Conservation (phyloP, 2,329 filamentous ascomycete genomes). For the Amylocarpus encephaloides region DNA sequence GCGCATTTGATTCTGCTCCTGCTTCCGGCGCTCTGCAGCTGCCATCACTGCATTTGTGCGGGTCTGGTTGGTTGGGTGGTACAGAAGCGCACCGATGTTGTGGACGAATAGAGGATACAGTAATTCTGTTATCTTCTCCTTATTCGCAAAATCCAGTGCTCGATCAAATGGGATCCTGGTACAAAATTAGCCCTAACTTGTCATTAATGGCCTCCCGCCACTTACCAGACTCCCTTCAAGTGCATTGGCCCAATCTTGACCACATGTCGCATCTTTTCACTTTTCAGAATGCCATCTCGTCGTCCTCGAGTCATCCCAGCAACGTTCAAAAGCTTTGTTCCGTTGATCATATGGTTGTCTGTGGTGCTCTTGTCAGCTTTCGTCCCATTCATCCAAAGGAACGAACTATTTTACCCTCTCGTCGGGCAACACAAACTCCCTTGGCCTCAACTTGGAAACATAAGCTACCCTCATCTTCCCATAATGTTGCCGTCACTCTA, state of each 20-base stretch:
- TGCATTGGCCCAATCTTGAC: constrained; percentile 99
- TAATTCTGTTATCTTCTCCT: constrained; percentile 96
- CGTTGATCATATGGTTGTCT: constrained; percentile 99
- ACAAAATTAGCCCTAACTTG: constrained; percentile 12
- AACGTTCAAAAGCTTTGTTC: constrained; percentile 93
- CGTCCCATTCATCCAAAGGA: not conserved
- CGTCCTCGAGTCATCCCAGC: constrained; percentile 96
- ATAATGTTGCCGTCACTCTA: constrained; percentile 88
- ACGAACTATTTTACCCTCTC: constrained; percentile 65
- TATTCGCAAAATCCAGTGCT: constrained; percentile 97
- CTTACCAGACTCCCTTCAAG: constrained; percentile 92
- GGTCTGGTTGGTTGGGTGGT: constrained; percentile 84
- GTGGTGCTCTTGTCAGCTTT: constrained; percentile 8
- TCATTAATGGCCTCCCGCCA: constrained; percentile 16
- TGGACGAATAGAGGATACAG: constrained; percentile 96
- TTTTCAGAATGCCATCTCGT: constrained; percentile 93
- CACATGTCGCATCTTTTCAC: constrained; percentile 92
- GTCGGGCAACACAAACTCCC: constrained; percentile 87
- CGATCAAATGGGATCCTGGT: constrained; percentile 93
- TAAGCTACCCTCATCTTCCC: constrained; percentile 96
- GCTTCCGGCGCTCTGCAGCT: constrained; percentile 70
- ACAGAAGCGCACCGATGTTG: constrained; percentile 88
- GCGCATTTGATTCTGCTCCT: constrained; percentile 61
- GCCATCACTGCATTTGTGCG: constrained; percentile 83
- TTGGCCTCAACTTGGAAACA: constrained; percentile 98